Evolutionary conservation across 495 filamentous ascomycete species (phyloP).

Genomic region (Hypoxylon intermedium): DNA sequence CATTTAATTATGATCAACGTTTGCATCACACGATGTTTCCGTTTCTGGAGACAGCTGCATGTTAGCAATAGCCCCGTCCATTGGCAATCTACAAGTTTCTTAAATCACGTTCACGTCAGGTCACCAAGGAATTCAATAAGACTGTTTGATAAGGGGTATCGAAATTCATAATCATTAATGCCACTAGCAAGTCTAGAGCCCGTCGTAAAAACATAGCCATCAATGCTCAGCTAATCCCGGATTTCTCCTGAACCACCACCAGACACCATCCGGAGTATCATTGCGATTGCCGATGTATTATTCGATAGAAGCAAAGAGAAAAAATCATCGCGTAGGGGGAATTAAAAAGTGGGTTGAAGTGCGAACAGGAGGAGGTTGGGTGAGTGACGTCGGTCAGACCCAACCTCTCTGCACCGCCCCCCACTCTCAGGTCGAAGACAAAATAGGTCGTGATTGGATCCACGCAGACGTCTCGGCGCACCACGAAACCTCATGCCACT

Average conservation of each 20-base stretch:
- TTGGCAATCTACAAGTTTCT: too few relatives aligned
- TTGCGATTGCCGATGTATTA: constrained; percentile 4
- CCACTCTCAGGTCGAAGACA: constrained; percentile 7
- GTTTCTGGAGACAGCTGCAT: too few relatives aligned
- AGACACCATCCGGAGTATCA: neutral
- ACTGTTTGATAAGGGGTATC: constrained; percentile 28
- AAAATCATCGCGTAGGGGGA: constrained; percentile 4
- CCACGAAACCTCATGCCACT: constrained; percentile 22
- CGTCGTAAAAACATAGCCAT: constrained; percentile 14
- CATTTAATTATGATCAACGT: too few relatives aligned
- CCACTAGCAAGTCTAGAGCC: constrained; percentile 22
- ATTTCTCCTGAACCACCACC: constrained; percentile 1
- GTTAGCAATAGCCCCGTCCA: too few relatives aligned
- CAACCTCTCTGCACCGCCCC: constrained; percentile 9
- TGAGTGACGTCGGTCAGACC: constrained; percentile 33
- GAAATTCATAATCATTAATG: constrained; percentile 38
- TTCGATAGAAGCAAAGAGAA: constrained; percentile 1
- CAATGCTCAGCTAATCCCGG: constrained; percentile 17
- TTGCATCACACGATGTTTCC: too few relatives aligned
- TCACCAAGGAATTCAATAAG: neutral
- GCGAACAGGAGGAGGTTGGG: constrained; percentile 12
- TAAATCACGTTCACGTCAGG: too few relatives aligned
- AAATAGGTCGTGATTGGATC: constrained; percentile 20
- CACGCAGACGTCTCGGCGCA: constrained; percentile 27
- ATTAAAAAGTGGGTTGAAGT: constrained; percentile 19